A percentile compares a stretch with the other conserved stretches of the same genome.
Conservation (phyloP, 331 rosid species). For the Pyrus hybrid region DNA sequence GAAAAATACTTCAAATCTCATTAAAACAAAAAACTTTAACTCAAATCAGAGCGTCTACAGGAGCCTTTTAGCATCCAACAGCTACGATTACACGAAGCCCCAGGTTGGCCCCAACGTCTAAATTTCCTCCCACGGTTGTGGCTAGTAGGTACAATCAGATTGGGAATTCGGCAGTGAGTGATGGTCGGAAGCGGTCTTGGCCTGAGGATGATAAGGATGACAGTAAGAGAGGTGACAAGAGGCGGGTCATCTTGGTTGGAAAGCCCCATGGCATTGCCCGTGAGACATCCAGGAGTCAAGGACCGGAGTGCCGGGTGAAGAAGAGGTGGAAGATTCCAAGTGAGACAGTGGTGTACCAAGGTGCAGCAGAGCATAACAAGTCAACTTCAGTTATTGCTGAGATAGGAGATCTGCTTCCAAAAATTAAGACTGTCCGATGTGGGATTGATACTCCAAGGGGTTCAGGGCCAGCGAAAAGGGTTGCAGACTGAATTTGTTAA, state of each 20-base stretch:
- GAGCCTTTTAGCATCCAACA: constrained; percentile 41
- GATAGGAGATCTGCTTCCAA: constrained; percentile 42
- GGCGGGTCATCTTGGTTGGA: constrained; percentile 24
- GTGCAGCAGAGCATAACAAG: constrained; percentile 5
- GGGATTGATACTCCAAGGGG: constrained; percentile 63
- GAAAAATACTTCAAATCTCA: too few relatives aligned
- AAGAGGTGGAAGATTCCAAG: constrained; percentile 63
- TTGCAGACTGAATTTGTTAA: constrained; percentile 16
- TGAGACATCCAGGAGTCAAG: constrained; percentile 12
- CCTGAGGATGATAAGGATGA: constrained; percentile 56
- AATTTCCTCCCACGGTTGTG: constrained; percentile 41
- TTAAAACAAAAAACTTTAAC: constrained; percentile 2
- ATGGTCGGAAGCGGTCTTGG: constrained; percentile 58
- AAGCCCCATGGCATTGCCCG: constrained; percentile 14
- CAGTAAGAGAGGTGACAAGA: constrained; percentile 35
- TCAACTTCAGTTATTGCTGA: background rate
- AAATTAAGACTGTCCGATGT: constrained; percentile 43
- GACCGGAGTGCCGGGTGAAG: constrained; percentile 38
- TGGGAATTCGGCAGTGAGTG: constrained; percentile 22
- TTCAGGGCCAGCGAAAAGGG: constrained; percentile 79
- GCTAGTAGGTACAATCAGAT: constrained; percentile 63
- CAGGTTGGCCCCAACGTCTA: constrained; percentile 22
- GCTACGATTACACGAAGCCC: constrained; percentile 10
- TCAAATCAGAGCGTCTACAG: constrained; percentile 50
- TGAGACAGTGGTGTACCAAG: constrained; percentile 27